Base-by-base conservation (phyloP, 208 protist species). In the Leishmania gerbilli region DNA sequence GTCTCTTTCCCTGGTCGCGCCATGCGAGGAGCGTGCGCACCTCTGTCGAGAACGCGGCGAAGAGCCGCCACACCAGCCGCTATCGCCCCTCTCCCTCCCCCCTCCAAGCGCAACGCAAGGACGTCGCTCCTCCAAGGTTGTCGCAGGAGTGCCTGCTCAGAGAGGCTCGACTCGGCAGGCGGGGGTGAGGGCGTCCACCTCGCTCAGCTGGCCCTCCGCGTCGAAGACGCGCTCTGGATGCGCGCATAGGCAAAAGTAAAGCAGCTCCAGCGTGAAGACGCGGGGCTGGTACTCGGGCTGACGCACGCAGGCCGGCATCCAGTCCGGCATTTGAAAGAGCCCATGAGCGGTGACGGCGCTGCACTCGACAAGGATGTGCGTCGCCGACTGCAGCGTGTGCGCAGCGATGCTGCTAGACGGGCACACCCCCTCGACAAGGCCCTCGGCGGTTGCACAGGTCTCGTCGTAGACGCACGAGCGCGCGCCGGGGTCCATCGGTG, bases 291-390 rank as follows among this genome's bases (percentile, higher is more conserved):
- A 74, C 71, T 87, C 80, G 9, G 79, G 62, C 21, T 64, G 74
- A 0, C 80, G 82, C 79, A 87, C 76, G 49, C 85, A 74, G 13
- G 49, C 2, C 7, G 93, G 93, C 60, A 93, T 84, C 90, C 91
- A 94, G 34, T 74, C 19, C 0, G 93, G 93, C 56, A 90, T 42
- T 34, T 84, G 67, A 76, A 95, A 96, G 56, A 53, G 53, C 0
- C 85, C 85, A 0, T 78, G 72, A 40, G 79, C 64, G 3, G 84
- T 86, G 55, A 92, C 74, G 47, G 85, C 82, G 69, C 65, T 69
- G 78, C 91, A 96, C 81, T 96, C 91, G 8, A 95, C 85, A 8
- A 96, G 68, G 15, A 95, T 75, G 84, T 96, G 93, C 21, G 93
- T 90, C 42, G 86, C 74, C 3, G 71, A 27, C 17, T 45, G 8